A percentile compares a stretch with the other conserved stretches of the same genome.
phyloP scores from a whole-genome alignment of 331 rosid species.

The Malus hybrid region DNA sequence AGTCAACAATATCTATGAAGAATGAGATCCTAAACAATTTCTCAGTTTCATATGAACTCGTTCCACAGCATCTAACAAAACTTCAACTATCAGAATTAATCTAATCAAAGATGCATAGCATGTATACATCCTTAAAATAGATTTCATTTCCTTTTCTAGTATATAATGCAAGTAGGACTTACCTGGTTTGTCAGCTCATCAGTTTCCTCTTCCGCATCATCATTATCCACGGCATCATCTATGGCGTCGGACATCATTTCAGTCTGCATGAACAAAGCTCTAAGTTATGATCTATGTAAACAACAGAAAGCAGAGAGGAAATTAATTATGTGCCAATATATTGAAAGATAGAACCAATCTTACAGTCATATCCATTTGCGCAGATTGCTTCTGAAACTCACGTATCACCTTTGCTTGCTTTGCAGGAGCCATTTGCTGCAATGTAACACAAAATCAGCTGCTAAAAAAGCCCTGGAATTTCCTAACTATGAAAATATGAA shows the following conservation, averaged over 20 bases:
- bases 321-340: slow-evolving; percentile 2
- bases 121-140: no score
- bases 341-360: slow-evolving; percentile 26
- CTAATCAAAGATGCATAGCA: neutral
- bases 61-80: neutral
- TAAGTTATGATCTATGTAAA: slow-evolving; percentile 16
- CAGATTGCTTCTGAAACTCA: slow-evolving; percentile 93
- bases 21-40: slow-evolving; percentile 1
- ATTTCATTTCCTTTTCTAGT: neutral
- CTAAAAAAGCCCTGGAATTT: neutral
- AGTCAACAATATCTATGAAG: slow-evolving; percentile 6
- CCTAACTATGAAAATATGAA: neutral
- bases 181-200: slow-evolving; percentile 96
- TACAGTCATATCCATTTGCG: slow-evolving; percentile 99
- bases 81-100: neutral
- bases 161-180: slow-evolving; percentile 13
- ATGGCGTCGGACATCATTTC: slow-evolving; percentile 98
- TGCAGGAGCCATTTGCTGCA: slow-evolving; percentile 93
- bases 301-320: slow-evolving; percentile 2
- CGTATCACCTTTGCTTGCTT: slow-evolving; percentile 71
- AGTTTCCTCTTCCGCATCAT: slow-evolving; percentile 96
- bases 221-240: slow-evolving; percentile 87
- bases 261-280: slow-evolving; percentile 45
- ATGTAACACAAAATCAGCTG: slow-evolving; percentile 20
- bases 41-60: neutral